These are phyloP conservation scores for Ulmus americana DNA, from an alignment of 331 rosid species.

Conservation along the genomic window DNA sequence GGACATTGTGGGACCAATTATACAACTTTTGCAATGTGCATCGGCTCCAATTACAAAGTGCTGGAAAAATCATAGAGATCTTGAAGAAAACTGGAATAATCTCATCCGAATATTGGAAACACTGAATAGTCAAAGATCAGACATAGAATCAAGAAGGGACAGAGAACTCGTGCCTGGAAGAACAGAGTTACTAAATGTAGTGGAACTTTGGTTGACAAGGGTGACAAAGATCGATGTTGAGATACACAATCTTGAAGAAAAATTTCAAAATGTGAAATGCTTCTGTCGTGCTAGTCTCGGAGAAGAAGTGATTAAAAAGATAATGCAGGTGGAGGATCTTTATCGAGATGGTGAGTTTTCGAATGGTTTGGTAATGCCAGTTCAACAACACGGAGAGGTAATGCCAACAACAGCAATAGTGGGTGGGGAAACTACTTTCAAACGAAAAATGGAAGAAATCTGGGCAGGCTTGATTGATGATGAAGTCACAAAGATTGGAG, in stretches of 20 bases:
- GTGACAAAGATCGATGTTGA: background rate
- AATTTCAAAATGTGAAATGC: background rate
- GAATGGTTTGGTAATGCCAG: constrained; percentile 1
- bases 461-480: constrained; percentile 16
- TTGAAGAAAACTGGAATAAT: background rate
- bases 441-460: constrained; percentile 14
- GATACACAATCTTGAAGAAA: background rate
- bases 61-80: too few relatives aligned
- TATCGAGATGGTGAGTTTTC: constrained; percentile 9
- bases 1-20: too few relatives aligned
- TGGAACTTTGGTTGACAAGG: constrained; percentile 10
- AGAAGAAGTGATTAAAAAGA: constrained; percentile 2
- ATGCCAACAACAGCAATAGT: background rate
- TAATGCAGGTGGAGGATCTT: constrained; percentile 9
- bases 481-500: constrained; percentile 9
- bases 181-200: constrained; percentile 3
- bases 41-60: too few relatives aligned
- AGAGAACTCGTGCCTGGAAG: background rate
- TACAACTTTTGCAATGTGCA: too few relatives aligned
- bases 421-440: constrained; percentile 2
- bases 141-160: constrained; percentile 8
- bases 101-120: constrained; percentile 1
- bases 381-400: background rate
- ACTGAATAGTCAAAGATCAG: constrained; percentile 5
- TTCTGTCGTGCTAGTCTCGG: constrained; percentile 4